Evolutionary conservation across 1,284 basidiomycete species (phyloP), one percentile per base, ranked within the genome.

Genomic region (Phaffia rhodozyma): DNA sequence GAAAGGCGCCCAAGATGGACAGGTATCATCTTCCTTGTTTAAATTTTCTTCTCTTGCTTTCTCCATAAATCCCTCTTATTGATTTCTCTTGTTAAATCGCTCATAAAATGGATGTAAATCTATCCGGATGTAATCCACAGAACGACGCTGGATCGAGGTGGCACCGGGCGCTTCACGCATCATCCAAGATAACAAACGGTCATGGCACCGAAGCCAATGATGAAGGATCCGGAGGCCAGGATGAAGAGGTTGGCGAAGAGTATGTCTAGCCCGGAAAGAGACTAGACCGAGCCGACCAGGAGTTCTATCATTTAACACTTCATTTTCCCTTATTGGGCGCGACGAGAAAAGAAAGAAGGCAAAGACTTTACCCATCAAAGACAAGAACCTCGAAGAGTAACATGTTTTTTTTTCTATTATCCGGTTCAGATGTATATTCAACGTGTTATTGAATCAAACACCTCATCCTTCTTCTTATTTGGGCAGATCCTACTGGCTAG

Each of bases 401-500:
- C 72, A 73, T 63, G 72, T 72, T 71, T 68, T 56, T 38, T 70
- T 68, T 25, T 30, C 27, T n/a, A 27, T 38, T 58, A 20, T 5
- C 9, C 21, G 23, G 21, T 9, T 58, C 30, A 18, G n/a, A 9
- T 20, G 11, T 32, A 49, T 49, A n/a, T 34, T 43, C 5, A 58
- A 23, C 34, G 29, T 55, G 13, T 5, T 18, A n/a, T 52, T 30
- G 29, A 30, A 9, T 30, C 32, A 3, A 9, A 18, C 32, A 9
- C 32, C 32, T 4, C 32, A 5, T 4, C 23, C 55, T 34, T 9
- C 23, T 34, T n/a, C 27, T 57, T 13, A 48, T 25, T 2, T 16
- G 34, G n/a, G 13, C 2, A 30, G 20, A n/a, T 49, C 49, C n/a
- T 82, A 84, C 70, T 83, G 83, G 83, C 73, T 85, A 16, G 84